A percentile compares a stretch with the other conserved stretches of the same genome.
phyloP scores from a whole-genome alignment of 176 grass and related monocot species.

The Juncus effusus region DNA sequence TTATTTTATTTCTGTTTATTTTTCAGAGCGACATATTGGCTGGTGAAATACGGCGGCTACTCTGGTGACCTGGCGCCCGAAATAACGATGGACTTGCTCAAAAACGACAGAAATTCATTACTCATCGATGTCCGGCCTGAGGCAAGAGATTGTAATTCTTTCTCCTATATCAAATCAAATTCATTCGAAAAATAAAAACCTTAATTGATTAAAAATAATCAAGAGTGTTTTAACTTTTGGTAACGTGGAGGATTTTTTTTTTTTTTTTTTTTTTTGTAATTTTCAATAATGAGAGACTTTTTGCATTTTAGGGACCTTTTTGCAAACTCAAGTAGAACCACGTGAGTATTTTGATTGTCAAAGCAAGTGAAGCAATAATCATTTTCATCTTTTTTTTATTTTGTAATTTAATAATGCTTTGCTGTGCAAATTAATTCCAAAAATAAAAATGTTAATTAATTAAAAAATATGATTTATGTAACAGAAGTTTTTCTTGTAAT shows the following conservation, averaged over 20 bases:
- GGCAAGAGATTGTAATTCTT: conserved; percentile 97
- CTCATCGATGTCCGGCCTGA: conserved; percentile 98
- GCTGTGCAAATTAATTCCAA: no score
- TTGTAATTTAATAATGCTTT: no score
- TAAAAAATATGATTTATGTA: no score
- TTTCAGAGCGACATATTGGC: conserved; percentile 73
- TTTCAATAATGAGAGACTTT: conserved; percentile 2
- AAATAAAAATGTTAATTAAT: no score
- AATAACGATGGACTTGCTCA: conserved; percentile 66
- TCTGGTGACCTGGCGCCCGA: conserved; percentile 81
- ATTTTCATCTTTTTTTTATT: no score
- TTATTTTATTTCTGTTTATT: not conserved
- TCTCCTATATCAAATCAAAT: conserved; percentile 67
- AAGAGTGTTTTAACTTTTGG: no score
- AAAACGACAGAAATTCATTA: conserved; percentile 65
- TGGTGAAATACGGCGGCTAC: conserved; percentile 63
- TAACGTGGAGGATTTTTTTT: not conserved
- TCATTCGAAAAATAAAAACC: not conserved
- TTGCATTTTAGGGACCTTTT: no score
- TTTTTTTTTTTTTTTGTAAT: conserved; percentile 27
- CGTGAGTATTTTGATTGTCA: no score
- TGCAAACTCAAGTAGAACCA: no score
- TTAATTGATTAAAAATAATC: no score
- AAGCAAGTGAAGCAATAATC: no score
- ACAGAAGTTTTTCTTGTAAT: no score